Evolutionary conservation across 164 flowering plant species (phyloP), one percentile per base, ranked within the genome.

Genomic region (Cinnamomum micranthum): DNA sequence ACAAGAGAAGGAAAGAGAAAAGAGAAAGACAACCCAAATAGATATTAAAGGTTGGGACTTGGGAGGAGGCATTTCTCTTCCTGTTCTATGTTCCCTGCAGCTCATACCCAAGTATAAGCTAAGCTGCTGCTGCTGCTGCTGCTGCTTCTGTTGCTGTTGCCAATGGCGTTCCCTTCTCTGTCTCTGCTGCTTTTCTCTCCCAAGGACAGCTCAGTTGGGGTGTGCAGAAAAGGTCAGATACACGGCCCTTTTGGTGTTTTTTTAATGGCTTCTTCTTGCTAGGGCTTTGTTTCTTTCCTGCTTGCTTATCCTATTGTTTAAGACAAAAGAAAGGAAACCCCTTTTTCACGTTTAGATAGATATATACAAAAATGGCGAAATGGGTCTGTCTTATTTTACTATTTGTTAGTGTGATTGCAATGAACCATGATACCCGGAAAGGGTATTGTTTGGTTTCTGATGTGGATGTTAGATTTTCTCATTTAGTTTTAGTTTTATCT

Each of bases 131-230:
- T 24, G 66, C 66, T 11, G 11, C n/a, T n/a, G 47, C 67, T 59
- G 6, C 63, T 59, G 2, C 20, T 22, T 9, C 20, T 19, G 64
- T 10, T 25, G 17, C 67, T 23, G 67, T 25, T 64, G 67, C 67
- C 22, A 67, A 17, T 67, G 69, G 69, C 41, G 69, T 12, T 12
- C 28, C 50, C 19, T 67, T 31, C 69, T 15, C 69, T 3, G 28
- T 31, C 69, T 67, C 69, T 67, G 69, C 69, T 67, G 69, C 69
- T 17, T 67, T 67, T 67, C 47, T 12, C 69, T 31, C 19, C 35
- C 15, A 67, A 67, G 47, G 28, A 35, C 69, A 67, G 69, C 69
- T 23, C 67, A 64, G 67, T n/a, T 25, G 67, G 28, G 25, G 25
- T 22, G 28, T 64, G 25, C 28, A 14, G 67, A 64, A 64, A 64